phyloP scores from a whole-genome alignment of 78 protist genomes.

The Dictyostelium purpureum region DNA sequence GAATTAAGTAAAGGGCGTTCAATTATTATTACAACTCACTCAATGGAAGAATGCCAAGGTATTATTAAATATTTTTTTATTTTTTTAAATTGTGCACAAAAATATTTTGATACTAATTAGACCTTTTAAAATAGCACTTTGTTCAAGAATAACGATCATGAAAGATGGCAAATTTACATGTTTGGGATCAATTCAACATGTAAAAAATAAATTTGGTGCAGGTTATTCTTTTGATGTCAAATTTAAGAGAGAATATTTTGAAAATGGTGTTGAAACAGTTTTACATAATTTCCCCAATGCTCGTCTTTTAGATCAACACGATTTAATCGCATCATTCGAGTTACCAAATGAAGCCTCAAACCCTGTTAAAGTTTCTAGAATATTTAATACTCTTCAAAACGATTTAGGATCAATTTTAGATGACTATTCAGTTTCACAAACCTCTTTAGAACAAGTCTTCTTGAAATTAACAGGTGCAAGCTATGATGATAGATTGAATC shows the following conservation, averaged over 20 bases:
- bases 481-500: not conserved
- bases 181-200: slow-evolving; percentile 73
- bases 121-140: no score
- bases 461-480: slow-evolving; percentile 22
- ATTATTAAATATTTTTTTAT: no score
- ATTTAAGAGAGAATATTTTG: slow-evolving; percentile 20
- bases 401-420: not conserved
- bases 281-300: not conserved
- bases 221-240: slow-evolving; percentile 62
- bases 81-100: no score
- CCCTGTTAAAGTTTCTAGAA: not conserved
- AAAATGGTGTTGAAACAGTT: not conserved
- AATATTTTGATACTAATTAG: no score
- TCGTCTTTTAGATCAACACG: not conserved
- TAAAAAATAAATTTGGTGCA: slow-evolving; percentile 61
- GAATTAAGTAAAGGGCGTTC: slow-evolving; percentile 14
- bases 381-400: not conserved
- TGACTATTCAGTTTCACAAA: slow-evolving; percentile 23
- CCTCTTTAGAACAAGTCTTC: slow-evolving; percentile 43
- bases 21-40: slow-evolving; percentile 85
- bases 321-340: slow-evolving; percentile 12
- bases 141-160: slow-evolving; percentile 93
- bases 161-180: slow-evolving; percentile 78
- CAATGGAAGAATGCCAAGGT: slow-evolving; percentile 90
- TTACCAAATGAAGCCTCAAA: not conserved